These are phyloP conservation scores for Amanita pallidorosea DNA, from an alignment of 768 basidiomycete species.

Conservation along the genomic window DNA sequence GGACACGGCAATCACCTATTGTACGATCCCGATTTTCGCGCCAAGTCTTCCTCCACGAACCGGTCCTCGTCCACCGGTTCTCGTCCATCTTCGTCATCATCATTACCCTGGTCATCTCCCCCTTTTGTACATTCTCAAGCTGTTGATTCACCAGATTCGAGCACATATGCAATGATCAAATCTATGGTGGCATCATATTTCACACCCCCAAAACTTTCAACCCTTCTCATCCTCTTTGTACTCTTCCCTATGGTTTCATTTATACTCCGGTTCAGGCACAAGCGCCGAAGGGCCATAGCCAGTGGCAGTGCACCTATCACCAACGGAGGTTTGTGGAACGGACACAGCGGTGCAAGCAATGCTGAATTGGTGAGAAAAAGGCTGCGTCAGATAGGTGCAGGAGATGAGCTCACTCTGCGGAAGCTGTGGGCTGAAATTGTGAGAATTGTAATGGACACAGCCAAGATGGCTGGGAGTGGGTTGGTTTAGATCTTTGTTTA, in stretches of 20 bases:
- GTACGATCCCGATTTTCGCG: neutral
- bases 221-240: conserved; percentile 36
- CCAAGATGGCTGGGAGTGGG: conserved; percentile 46
- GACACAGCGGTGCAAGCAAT: conserved; percentile 17
- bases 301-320: conserved; percentile 18
- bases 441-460: conserved; percentile 50
- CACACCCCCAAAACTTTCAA: conserved; percentile 33
- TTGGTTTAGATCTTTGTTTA: conserved; percentile 30
- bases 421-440: conserved; percentile 41
- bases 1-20: neutral
- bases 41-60: neutral
- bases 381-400: conserved; percentile 31
- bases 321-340: conserved; percentile 6
- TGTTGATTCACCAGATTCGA: conserved; percentile 16
- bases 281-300: conserved; percentile 11
- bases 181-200: conserved; percentile 39
- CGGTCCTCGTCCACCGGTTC: conserved; percentile 15
- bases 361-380: conserved; percentile 50
- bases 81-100: conserved; percentile 12
- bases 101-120: conserved; percentile 10
- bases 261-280: conserved; percentile 33
- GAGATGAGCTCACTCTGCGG: conserved; percentile 22
- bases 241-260: conserved; percentile 36
- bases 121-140: conserved; percentile 13
- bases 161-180: conserved; percentile 32